These are phyloP conservation scores for Neoboletus subvelutipes DNA, from an alignment of 768 basidiomycete genomes.

Conservation along the genomic window DNA sequence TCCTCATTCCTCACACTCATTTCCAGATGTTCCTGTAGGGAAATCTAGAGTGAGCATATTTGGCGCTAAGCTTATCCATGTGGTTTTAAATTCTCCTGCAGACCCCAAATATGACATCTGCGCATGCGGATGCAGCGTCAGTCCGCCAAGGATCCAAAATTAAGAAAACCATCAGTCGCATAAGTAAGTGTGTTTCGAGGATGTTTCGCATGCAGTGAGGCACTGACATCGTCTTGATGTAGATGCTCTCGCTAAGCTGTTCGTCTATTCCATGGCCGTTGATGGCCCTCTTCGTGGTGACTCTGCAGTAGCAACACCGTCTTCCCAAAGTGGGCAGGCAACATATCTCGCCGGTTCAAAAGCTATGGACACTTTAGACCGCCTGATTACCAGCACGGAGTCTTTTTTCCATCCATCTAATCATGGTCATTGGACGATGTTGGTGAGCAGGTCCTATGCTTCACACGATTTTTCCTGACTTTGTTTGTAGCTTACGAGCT, in stretches of 20 bases:
- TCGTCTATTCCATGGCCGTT: conserved; percentile 87
- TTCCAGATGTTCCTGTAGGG: conserved; percentile 49
- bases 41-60: conserved; percentile 51
- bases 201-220: neutral
- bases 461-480: conserved; percentile 8
- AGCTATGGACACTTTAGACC: conserved; percentile 84
- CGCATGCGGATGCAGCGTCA: conserved; percentile 67
- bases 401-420: conserved; percentile 96
- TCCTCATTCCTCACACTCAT: conserved; percentile 39
- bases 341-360: conserved; percentile 80
- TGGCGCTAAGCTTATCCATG: neutral
- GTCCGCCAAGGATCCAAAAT: conserved; percentile 57
- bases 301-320: conserved; percentile 58
- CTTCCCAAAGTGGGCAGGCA: conserved; percentile 49
- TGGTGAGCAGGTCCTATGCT: conserved; percentile 15
- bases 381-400: conserved; percentile 88
- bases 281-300: conserved; percentile 64
- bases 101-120: conserved; percentile 64
- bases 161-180: conserved; percentile 67
- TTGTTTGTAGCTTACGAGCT: conserved; percentile 62
- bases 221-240: neutral
- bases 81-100: conserved; percentile 24
- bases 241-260: conserved; percentile 80
- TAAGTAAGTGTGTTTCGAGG: conserved; percentile 38
- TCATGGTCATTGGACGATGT: conserved; percentile 74